Base-by-base conservation (phyloP, 1,284 basidiomycete genomes). In the Bjerkandera adusta region DNA sequence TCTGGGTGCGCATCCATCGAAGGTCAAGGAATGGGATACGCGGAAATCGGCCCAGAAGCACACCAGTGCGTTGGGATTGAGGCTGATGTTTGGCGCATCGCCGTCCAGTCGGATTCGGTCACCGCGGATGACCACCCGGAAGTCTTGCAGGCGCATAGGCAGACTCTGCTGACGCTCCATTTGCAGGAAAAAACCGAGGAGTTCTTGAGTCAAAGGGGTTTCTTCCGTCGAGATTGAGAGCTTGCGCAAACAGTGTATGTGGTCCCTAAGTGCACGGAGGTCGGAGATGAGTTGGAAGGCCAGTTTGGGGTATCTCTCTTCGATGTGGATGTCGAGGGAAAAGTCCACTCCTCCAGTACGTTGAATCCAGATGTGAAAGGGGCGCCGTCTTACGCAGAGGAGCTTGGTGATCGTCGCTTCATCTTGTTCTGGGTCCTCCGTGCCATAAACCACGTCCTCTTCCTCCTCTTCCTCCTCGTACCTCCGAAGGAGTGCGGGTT, bases 311-410 rank as follows among this genome's bases (percentile, higher is more conserved):
- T 27, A 18, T 6, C 21, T 32, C 18, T 3, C 6, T 5, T 33
- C 37, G 15, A 30, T 40, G 29, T 10, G 5, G 25, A 52, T 22
- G 30, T 13, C 30, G 3, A 48, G 15, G 20, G 20, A 2, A 16
- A 49, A 13, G 5, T n/a, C n/a, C 2, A 32, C 25, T 16, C 4
- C 22, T 3, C 36, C 45, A 13, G 45, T 24, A n/a, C 52, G 49
- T 33, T 41, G 16, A 11, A 48, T 13, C 49, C 49, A 50, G 8
- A 48, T 34, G n/a, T 37, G 24, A 12, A 50, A 24, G n/a, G 49
- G 49, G 21, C 49, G 49, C 10, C n/a, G 36, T 37, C 46, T 48
- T 3, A 22, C 52, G 18, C 49, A 24, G 4, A 45, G 46, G 18
- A 15, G 32, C 8, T 21, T 12, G 16, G 27, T 16, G 13, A 12